Evolutionary conservation across 495 filamentous ascomycete species (phyloP).

Genomic region (Sphaerosporella brunnea): DNA sequence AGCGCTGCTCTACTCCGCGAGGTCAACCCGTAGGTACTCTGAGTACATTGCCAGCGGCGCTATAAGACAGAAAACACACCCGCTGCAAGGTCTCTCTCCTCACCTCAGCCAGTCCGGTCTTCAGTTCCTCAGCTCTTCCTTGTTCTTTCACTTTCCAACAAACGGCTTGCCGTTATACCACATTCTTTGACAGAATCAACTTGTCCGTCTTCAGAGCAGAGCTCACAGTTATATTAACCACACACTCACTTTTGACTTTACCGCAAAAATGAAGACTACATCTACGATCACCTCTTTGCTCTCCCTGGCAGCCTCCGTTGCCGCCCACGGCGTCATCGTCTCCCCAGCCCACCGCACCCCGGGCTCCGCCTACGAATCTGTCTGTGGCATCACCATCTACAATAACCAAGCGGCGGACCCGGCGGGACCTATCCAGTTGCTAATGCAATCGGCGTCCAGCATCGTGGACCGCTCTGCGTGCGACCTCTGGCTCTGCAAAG

Average conservation of each 20-base stretch:
- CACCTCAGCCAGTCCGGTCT: neutral
- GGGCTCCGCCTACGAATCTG: constrained; percentile 39
- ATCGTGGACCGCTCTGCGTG: constrained; percentile 39
- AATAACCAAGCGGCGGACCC: constrained; percentile 44
- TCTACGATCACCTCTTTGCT: constrained; percentile 9
- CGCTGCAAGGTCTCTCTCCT: neutral
- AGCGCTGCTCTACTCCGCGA: too few relatives aligned
- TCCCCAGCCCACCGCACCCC: constrained; percentile 41
- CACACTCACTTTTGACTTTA: neutral
- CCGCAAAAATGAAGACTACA: neutral
- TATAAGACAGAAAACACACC: too few relatives aligned
- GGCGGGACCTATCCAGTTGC: constrained; percentile 50
- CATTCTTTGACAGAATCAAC: neutral
- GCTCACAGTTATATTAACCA: neutral
- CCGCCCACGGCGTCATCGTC: constrained; percentile 46
- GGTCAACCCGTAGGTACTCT: too few relatives aligned
- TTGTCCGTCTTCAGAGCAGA: too few relatives aligned
- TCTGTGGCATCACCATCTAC: constrained; percentile 45
- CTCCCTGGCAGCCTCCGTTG: constrained; percentile 29
- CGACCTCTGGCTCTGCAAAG: constrained; percentile 54
- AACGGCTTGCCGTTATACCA: neutral
- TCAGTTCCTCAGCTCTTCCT: neutral
- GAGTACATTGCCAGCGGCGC: too few relatives aligned
- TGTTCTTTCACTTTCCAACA: neutral
- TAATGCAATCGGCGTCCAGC: constrained; percentile 39